These are phyloP conservation scores for Claviceps cyperi DNA, from an alignment of 2,329 filamentous ascomycete species.

Conservation along the genomic window DNA sequence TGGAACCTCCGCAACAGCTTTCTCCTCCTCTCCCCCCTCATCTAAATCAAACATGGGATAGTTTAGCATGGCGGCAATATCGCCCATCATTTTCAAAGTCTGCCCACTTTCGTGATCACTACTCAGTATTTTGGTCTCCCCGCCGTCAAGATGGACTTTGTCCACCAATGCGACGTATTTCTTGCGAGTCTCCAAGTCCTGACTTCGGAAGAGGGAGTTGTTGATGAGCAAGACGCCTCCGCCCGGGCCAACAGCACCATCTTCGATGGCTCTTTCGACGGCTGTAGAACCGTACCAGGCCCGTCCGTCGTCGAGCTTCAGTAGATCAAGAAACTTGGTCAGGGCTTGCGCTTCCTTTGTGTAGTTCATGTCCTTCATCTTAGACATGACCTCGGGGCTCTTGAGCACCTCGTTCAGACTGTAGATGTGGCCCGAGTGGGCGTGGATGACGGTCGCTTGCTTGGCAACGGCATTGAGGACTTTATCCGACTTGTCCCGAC, in stretches of 20 bases:
- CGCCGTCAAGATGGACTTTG: conserved; percentile 71
- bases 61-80: conserved; percentile 79
- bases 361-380: conserved; percentile 78
- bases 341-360: conserved; percentile 70
- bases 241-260: conserved; percentile 77
- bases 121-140: conserved; percentile 78
- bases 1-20: conserved; percentile 1
- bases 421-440: conserved; percentile 74
- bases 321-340: conserved; percentile 64
- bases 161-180: conserved; percentile 79
- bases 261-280: conserved; percentile 67
- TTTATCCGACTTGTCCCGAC: conserved; percentile 48
- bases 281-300: conserved; percentile 83
- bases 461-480: conserved; percentile 46
- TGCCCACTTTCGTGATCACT: conserved; percentile 89
- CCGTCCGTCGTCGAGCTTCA: conserved; percentile 72
- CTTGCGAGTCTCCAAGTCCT: conserved; percentile 61
- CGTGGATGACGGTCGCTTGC: conserved; percentile 62
- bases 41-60: conserved; percentile 77
- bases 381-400: conserved; percentile 60
- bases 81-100: conserved; percentile 67
- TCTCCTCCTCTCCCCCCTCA: conserved; percentile 43
- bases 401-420: conserved; percentile 77
- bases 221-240: conserved; percentile 77
- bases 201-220: conserved; percentile 73